Base-by-base conservation (phyloP, 179 eudicot genomes). In the Sideroxylon spinosum region DNA sequence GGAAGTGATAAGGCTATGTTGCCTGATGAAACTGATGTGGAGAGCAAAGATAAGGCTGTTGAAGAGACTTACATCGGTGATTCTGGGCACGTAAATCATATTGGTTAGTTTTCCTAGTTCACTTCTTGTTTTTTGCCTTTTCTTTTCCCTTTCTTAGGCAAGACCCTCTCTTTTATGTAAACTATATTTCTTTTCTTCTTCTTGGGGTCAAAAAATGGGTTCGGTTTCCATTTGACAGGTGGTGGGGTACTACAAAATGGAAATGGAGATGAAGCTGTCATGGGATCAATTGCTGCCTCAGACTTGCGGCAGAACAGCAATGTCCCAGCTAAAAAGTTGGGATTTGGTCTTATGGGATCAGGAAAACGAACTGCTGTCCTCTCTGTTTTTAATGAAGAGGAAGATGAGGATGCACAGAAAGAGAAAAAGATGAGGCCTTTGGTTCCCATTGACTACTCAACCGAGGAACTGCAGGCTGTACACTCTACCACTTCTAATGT, bases 391-490 rank as follows among this genome's bases (percentile, higher is more conserved):
- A 85, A 88, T 9, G 92, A 91, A 83, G 98, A 94, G 78, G 98
- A 95, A 78, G 98, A 95, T 68, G 98, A 93, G 76, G 95, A 94
- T 78, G 87, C 93, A 72, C 93, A 92, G 7, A 94, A 94, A 77
- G 99, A 94, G 4, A 94, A 94, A 89, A 94, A 92, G 83, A 91
- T 94, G 97, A 90, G 97, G 84, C 99, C 99, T 84, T 84, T 96
- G 72, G 97, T 94, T 78, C 99, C 99, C 2, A 91, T 94, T 81
- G 98, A 96, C 78, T 92, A 96, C 87, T 90, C 98, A 71, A 85
- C 92, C 13, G 99, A 94, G 82, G 99, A 96, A 82, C 86, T 88
- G 71, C 92, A 94, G 81, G 94, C 87, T 60, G 84, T 83, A 29
- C 86, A 84, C 71, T 71, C 85, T 81, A 73, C 88, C 52, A 77